Base-by-base conservation (phyloP, 257 asterid genomes). In the Penstemon eatonii region DNA sequence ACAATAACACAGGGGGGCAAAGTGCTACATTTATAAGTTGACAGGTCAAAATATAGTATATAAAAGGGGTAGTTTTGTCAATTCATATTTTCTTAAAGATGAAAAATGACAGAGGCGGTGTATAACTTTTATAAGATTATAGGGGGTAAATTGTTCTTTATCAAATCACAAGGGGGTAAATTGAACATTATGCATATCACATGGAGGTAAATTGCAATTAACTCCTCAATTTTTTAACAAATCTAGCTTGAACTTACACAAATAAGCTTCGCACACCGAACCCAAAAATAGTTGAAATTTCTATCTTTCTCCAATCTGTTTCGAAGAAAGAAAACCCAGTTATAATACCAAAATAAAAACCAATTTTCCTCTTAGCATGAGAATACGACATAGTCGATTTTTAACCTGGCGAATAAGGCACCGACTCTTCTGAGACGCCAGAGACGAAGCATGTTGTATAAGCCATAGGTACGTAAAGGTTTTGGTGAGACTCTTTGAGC, bases 341-440 rank as follows among this genome's bases (percentile, higher is more conserved):
- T 15, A 37, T 18, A 6, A 44, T 7, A 52, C 3, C 54, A 18
- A 40, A 47, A 56, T 36, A 58, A 36, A 36, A 55, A 2, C 12
- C 3, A 10, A 3, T 13, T 25, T 19, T 63, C 10, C 42, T 50
- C 10, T 8, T 40, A 46, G 53, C 13, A 8, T 3, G 15, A 56
- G 38, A 54, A 33, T 6, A 40, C 43, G n/a, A 13, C 11, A 15
- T 15, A 44, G 33, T 1, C 33, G 33, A 25, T 25, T 25, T 25
- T 25, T 25, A 25, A 25, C 33, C 25, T 60, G 47, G 45, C 10
- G 40, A 60, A 60, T 5, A 62, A 45, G 53, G 80, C 84, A 25
- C 85, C 58, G 41, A 87, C 85, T 71, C 89, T 73, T 52, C 88
- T 76, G 75, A 87, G 85, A 54, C 90, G 88, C 85, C 84, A 84